Base-by-base conservation (phyloP, 495 filamentous ascomycete genomes). In the Xylaria telfairii region DNA sequence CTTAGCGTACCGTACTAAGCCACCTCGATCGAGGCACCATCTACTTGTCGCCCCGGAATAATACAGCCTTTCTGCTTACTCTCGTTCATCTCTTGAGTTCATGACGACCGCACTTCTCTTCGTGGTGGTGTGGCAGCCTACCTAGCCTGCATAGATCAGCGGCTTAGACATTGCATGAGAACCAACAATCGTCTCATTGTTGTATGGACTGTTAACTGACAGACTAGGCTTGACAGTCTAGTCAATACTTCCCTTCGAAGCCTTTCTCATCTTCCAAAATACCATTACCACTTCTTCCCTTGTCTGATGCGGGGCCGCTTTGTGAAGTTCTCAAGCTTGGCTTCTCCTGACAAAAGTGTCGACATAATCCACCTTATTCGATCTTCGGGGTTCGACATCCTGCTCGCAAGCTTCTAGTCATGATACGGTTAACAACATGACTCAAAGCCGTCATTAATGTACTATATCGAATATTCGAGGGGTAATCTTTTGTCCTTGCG, bases 251-350 rank as follows among this genome's bases (percentile, higher is more conserved):
- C 19, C 30, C 30, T 62, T 61, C 56, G 21, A 26, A 39, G 26
- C 34, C 34, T 71, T 56, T 72, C 72, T 73, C 72, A 67, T 72
- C 47, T 57, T 53, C 28, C 32, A 59, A 37, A 28, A n/a, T 32
- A 41, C 49, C 51, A 53, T 61, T 51, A 61, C 59, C 53, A 61
- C 49, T 51, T 28, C 67, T 32, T 32, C 59, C 37, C 65, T 56
- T 54, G 39, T 73, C 65, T 13, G 24, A 28, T 64, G 69, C 72
- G 74, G 68, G 69, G 51, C 66, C 8, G 37, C 34, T 67, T 75
- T 46, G 67, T 60, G 67, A 53, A 66, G 51, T 70, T 44, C 49
- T 47, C 21, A 21, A 68, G 67, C 68, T 49, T 66, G 51, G 42
- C 59, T 28, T 62, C 12, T 41, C 21, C 63, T 4, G 28, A 70